Evolutionary conservation across 768 basidiomycete species (phyloP), one percentile per base, ranked within the genome.

Genomic region (Trametes meyenii): DNA sequence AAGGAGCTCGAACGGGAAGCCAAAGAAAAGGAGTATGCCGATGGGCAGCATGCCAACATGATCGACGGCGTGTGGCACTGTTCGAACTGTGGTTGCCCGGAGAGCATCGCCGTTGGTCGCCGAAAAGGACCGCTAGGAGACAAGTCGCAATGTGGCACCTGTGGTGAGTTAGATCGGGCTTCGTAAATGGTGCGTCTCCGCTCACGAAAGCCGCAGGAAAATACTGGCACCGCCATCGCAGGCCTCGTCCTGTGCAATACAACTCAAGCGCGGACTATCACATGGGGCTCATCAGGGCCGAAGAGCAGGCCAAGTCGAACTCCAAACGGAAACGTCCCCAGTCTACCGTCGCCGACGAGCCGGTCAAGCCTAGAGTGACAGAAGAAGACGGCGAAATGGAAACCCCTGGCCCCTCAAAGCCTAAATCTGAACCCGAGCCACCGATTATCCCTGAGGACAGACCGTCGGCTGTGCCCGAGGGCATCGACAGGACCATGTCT

Each of bases 1-100:
- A 89, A 88, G 74, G 92, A 92, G 72, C 78, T 85, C 14, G 91
- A 92, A 75, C 77, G 88, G 36, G 90, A 92, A 69, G 90, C 92
- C 21, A 93, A 92, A 73, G 89, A 91, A 72, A 87, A 81, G 70
- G 91, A 91, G 73, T 91, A 87, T 70, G 87, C 86, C 42, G 88
- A 93, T 67, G 89, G 90, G 8, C 90, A 92, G 70, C 91, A 91
- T 68, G 81, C 87, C 40, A 91, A 93, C 71, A 80, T 84, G 67
- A 89, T 94, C 70, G 79, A 94, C 66, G 93, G 92, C 0, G 81
- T 91, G 4, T 97, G 95, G 95, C 92, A 94, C 75, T 98, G 95
- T 71, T 94, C 92, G 19, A 96, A 94, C 70, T 97, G 93, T 68
- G 95, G 95, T 5, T 91, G 91, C 71, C 95, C 95, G 0, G 94